Conservation (phyloP, 2,329 filamentous ascomycete genomes). For the Aspergillus carbonarius region DNA sequence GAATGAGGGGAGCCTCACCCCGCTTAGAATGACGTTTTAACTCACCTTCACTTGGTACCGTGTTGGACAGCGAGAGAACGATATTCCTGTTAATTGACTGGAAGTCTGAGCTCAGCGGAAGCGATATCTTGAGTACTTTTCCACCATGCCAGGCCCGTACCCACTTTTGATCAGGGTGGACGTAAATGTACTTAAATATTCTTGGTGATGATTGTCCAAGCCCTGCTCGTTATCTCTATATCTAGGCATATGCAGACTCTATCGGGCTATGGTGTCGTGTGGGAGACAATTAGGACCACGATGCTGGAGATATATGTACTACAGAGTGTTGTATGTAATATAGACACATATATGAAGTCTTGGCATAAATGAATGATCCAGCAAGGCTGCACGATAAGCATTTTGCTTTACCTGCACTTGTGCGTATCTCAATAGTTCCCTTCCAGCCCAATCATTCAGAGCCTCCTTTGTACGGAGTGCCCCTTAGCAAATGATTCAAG, state of each 20-base stretch:
- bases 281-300: background rate
- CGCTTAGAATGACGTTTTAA: no score
- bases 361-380: background rate
- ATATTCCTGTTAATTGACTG: no score
- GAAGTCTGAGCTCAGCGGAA: background rate
- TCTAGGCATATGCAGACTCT: no score
- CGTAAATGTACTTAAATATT: background rate
- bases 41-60: background rate
- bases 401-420: background rate
- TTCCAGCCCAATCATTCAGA: background rate
- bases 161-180: background rate
- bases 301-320: background rate
- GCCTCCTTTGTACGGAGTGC: no score
- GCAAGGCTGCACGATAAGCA: background rate
- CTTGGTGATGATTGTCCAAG: no score
- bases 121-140: background rate
- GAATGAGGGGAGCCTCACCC: constrained; percentile 8
- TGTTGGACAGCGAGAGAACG: background rate
- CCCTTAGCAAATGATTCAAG: background rate
- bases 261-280: background rate
- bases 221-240: no score
- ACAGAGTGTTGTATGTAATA: no score
- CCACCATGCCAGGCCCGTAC: background rate
- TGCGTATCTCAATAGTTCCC: background rate
- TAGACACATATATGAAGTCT: background rate